These are phyloP conservation scores for Plasmodium malariae DNA, from an alignment of 169 alveolate genomes.

Conservation along the genomic window DNA sequence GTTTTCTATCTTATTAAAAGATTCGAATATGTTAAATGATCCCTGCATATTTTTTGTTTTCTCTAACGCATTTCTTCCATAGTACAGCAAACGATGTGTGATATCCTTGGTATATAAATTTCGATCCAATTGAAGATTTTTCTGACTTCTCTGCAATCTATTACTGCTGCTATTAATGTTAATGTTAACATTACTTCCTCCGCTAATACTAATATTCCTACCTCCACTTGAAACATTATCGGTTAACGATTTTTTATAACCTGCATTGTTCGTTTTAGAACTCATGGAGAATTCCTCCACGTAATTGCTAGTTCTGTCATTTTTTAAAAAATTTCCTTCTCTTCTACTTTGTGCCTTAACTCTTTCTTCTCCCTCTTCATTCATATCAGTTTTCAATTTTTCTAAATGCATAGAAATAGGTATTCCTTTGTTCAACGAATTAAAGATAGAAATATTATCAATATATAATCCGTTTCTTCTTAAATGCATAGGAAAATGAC, in stretches of 20 bases:
- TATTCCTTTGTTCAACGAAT: conserved; percentile 38
- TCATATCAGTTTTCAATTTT: background rate
- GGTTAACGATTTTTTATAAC: background rate
- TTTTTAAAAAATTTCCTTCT: background rate
- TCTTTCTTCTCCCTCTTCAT: background rate
- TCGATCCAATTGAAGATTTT: background rate
- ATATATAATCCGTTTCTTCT: conserved; percentile 76
- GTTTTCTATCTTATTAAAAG: conserved; percentile 46
- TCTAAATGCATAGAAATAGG: conserved; percentile 8
- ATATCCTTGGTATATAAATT: conserved; percentile 17
- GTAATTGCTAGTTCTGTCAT: too few species aligned
- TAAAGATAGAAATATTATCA: conserved; percentile 55
- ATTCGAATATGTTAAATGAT: conserved; percentile 60
- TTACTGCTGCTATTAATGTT: background rate
- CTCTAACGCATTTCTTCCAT: conserved; percentile 12
- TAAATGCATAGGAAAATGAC: conserved; percentile 77
- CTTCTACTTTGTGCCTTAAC: background rate
- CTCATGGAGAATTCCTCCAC: background rate
- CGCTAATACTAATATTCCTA: background rate
- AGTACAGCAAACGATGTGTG: conserved; percentile 9
- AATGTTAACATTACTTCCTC: background rate
- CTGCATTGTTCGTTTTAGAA: background rate
- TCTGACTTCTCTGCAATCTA: background rate
- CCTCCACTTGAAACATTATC: background rate
- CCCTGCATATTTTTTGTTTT: conserved; percentile 48